Evolutionary conservation across 192 early-diverging fungal species (phyloP).

Genomic region (Backusella westeae): DNA sequence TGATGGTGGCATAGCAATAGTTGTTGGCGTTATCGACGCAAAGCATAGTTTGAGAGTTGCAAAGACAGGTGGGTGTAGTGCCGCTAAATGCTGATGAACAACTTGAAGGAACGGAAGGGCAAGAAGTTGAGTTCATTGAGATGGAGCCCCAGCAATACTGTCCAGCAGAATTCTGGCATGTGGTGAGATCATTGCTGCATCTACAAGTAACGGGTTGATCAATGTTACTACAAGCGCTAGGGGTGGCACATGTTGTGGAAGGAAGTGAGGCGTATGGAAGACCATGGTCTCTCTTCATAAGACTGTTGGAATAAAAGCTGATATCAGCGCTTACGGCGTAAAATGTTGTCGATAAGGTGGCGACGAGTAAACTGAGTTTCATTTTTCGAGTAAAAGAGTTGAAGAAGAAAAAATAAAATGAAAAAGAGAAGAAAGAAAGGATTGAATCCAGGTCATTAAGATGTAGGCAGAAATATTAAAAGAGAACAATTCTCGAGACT

Average conservation of each 20-base stretch:
- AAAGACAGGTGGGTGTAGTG: conserved; percentile 25
- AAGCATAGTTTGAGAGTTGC: conserved; percentile 14
- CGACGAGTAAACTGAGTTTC: conserved; percentile 14
- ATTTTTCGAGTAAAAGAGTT: not conserved
- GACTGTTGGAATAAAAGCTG: not conserved
- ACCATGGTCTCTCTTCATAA: conserved; percentile 22
- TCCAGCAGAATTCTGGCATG: conserved; percentile 5
- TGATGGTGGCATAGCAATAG: conserved; percentile 23
- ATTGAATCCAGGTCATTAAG: not conserved
- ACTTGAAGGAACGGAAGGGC: conserved; percentile 19
- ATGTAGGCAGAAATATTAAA: not conserved
- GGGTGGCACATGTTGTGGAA: conserved; percentile 8
- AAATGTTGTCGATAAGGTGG: not conserved
- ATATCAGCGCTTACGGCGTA: not conserved
- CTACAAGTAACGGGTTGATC: conserved; percentile 14
- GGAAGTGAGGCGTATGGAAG: conserved; percentile 23
- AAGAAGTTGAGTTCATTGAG: not conserved
- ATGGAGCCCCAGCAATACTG: conserved; percentile 29
- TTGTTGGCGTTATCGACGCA: conserved; percentile 27
- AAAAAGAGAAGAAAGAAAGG: not conserved
- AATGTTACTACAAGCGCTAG: conserved; percentile 16
- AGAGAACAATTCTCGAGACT: not conserved
- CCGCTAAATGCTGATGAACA: conserved; percentile 5
- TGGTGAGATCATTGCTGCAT: conserved; percentile 20
- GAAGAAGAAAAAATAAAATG: not conserved